phyloP scores from a whole-genome alignment of 345 rosid genomes.

The Carallia brachiata region DNA sequence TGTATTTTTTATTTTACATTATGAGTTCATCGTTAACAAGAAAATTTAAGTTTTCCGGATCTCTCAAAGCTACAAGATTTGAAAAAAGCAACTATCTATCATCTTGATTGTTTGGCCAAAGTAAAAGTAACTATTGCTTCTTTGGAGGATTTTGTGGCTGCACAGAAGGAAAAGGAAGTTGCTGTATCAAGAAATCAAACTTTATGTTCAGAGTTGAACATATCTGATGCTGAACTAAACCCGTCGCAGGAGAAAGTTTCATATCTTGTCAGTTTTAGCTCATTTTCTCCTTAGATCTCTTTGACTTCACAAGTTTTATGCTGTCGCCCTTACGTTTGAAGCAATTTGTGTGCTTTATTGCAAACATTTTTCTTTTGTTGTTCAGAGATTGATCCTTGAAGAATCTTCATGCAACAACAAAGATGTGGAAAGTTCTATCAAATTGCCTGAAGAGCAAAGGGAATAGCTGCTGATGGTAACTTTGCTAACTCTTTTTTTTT shows the following conservation, averaged over 20 bases:
- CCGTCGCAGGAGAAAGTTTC: conserved; percentile 53
- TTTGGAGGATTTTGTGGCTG: too few relatives aligned
- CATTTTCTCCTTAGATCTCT: background rate
- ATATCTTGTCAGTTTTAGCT: conserved; percentile 44
- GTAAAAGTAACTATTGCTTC: too few relatives aligned
- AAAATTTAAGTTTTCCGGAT: too few relatives aligned
- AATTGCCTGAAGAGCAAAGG: conserved; percentile 63
- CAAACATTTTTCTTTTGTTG: conserved; percentile 14
- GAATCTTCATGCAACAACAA: conserved; percentile 49
- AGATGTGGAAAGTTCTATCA: conserved; percentile 47
- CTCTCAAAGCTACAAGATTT: too few relatives aligned
- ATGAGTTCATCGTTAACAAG: too few relatives aligned
- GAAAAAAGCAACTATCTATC: too few relatives aligned
- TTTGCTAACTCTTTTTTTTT: too few relatives aligned
- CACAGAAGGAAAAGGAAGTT: too few relatives aligned
- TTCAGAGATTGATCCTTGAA: conserved; percentile 59
- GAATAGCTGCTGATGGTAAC: too few relatives aligned
- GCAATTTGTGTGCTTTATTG: conserved; percentile 6
- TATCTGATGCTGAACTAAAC: conserved; percentile 40
- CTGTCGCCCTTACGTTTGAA: conserved; percentile 1
- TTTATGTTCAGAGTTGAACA: conserved; percentile 40
- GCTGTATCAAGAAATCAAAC: too few relatives aligned
- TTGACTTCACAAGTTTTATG: background rate
- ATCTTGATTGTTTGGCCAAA: too few relatives aligned
- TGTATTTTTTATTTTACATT: too few relatives aligned